A percentile compares a stretch with the other conserved stretches of the same genome.
Conservation (phyloP, 306 rosid genomes). For the Cicer pinnatifidum region DNA sequence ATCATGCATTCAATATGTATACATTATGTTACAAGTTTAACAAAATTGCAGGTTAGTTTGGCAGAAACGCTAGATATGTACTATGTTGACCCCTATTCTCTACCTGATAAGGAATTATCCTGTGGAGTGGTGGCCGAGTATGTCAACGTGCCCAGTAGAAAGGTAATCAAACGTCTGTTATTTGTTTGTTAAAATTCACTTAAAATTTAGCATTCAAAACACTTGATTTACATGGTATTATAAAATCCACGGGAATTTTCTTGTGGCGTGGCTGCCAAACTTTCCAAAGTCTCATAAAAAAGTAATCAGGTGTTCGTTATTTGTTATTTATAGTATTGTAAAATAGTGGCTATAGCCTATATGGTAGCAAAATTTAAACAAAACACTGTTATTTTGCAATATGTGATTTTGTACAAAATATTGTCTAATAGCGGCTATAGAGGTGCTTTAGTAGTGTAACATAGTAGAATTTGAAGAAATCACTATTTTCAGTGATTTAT, state of each 20-base stretch:
- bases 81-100: constrained; percentile 75
- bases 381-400: too few species aligned
- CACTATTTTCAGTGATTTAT: too few species aligned
- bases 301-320: constrained; percentile 43
- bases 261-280: constrained; percentile 54
- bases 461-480: too few species aligned
- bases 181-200: neutral
- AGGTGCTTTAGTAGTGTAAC: too few species aligned
- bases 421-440: too few species aligned
- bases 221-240: constrained; percentile 28
- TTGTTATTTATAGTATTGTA: neutral
- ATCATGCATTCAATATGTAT: constrained; percentile 23
- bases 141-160: constrained; percentile 58
- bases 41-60: constrained; percentile 72
- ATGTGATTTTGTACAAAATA: too few species aligned
- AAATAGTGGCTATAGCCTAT: neutral
- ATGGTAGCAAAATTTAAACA: too few species aligned
- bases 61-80: constrained; percentile 77
- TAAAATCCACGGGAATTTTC: constrained; percentile 31
- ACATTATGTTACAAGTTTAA: constrained; percentile 27
- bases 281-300: constrained; percentile 57
- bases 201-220: constrained; percentile 19
- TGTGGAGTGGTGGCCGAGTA: constrained; percentile 58
- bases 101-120: constrained; percentile 69
- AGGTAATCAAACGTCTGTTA: constrained; percentile 52